Evolutionary conservation across 2,329 filamentous ascomycete species (phyloP).

Genomic region (Penicillium hordei): DNA sequence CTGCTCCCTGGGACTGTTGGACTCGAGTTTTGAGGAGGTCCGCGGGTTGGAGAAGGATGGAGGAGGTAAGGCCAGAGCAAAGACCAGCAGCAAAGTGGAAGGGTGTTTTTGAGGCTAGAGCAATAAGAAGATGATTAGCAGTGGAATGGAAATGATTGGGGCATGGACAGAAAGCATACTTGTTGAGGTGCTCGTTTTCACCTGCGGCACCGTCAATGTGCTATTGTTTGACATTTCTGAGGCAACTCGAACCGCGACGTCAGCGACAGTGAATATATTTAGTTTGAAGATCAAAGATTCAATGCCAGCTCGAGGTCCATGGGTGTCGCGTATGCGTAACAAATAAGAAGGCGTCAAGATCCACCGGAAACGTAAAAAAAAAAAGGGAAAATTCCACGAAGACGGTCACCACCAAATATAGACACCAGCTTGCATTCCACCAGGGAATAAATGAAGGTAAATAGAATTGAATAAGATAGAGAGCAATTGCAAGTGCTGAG

Average conservation of each 20-base stretch:
- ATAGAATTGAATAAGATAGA: neutral
- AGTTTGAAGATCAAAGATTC: neutral
- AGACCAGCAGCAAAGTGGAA: constrained; percentile 90
- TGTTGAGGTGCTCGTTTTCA: constrained; percentile 31
- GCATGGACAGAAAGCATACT: constrained; percentile 21
- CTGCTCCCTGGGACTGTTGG: constrained; percentile 74
- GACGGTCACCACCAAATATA: neutral
- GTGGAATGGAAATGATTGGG: neutral
- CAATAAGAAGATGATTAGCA: neutral
- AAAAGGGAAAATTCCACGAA: neutral
- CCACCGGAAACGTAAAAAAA: constrained; percentile 12
- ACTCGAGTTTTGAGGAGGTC: constrained; percentile 96
- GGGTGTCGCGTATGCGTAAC: constrained; percentile 1
- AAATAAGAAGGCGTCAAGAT: neutral
- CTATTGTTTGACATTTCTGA: constrained; percentile 35
- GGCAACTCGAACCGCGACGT: neutral
- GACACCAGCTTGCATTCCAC: constrained; percentile 1
- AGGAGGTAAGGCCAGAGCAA: constrained; percentile 80
- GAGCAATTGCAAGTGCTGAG: neutral
- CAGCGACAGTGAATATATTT: neutral
- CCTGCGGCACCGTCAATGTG: constrained; percentile 29
- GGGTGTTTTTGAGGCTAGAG: constrained; percentile 45
- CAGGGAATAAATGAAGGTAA: neutral
- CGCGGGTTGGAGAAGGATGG: constrained; percentile 87
- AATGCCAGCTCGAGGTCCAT: constrained; percentile 14